These are phyloP conservation scores for Penicillium silybi DNA, from an alignment of 495 filamentous ascomycete genomes.

Conservation along the genomic window DNA sequence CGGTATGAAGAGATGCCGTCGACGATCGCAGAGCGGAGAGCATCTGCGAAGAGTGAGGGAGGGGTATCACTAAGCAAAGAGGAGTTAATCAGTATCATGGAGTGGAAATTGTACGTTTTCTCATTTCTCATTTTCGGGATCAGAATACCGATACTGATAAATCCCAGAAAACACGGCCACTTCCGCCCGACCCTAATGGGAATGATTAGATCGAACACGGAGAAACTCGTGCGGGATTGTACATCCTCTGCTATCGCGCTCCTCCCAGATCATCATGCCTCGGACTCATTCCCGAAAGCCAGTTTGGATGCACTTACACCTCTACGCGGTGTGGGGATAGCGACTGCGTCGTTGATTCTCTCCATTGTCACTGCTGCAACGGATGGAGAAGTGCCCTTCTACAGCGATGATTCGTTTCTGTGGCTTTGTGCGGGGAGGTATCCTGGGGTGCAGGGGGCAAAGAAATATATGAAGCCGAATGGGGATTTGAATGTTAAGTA, in stretches of 20 bases:
- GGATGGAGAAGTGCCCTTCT: conserved; percentile 56
- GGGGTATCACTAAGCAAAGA: conserved; percentile 24
- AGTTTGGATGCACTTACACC: conserved; percentile 46
- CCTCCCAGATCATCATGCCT: conserved; percentile 13
- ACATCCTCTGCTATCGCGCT: conserved; percentile 45
- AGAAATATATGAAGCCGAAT: conserved; percentile 26
- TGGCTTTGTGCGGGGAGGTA: conserved; percentile 52
- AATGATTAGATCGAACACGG: conserved; percentile 58
- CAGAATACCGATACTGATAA: background rate
- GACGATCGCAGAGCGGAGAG: conserved; percentile 9
- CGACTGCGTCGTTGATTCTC: conserved; percentile 69
- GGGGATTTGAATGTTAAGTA: conserved; percentile 59
- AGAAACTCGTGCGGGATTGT: conserved; percentile 34
- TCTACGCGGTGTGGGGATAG: conserved; percentile 66
- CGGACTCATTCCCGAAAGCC: conserved; percentile 33
- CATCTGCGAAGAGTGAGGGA: background rate
- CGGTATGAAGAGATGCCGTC: conserved; percentile 31
- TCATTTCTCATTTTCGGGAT: background rate
- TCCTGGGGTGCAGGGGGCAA: conserved; percentile 4
- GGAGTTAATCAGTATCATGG: conserved; percentile 47
- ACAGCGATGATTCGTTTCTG: conserved; percentile 70
- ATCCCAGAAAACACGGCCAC: conserved; percentile 56
- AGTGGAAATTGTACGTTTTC: conserved; percentile 81
- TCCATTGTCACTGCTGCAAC: conserved; percentile 52
- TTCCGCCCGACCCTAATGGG: conserved; percentile 65